A percentile compares a stretch with the other conserved stretches of the same genome.
These are phyloP conservation scores for Eucalyptus virginea DNA, from an alignment of 345 rosid species.

Conservation along the genomic window DNA sequence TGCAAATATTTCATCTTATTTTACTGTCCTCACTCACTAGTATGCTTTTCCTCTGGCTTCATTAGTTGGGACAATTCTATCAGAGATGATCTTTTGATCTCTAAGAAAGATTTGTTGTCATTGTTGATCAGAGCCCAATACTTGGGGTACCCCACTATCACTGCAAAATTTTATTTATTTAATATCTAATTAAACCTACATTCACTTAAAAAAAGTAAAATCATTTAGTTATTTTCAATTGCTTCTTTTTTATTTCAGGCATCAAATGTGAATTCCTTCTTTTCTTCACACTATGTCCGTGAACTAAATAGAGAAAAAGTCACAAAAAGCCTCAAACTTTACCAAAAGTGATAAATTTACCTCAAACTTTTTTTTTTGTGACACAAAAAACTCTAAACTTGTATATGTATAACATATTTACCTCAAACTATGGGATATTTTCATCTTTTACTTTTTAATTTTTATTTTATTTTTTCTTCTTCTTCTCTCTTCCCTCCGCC, in stretches of 20 bases:
- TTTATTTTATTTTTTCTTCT: fast-evolving
- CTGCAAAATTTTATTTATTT: too few relatives aligned
- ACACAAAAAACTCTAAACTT: too few relatives aligned
- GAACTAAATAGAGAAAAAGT: neutral
- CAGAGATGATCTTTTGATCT: neutral
- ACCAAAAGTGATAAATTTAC: too few relatives aligned
- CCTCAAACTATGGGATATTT: too few relatives aligned
- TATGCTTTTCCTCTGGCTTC: neutral
- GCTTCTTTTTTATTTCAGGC: neutral
- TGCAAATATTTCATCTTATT: neutral
- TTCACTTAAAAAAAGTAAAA: neutral
- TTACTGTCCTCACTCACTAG: neutral
- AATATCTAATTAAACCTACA: neutral
- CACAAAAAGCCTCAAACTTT: too few relatives aligned
- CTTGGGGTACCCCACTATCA: neutral
- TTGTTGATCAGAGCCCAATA: neutral
- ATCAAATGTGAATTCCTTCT: neutral
- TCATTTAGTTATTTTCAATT: neutral
- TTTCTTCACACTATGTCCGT: neutral
- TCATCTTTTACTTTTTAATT: too few relatives aligned
- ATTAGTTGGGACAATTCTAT: neutral
- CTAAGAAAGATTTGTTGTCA: neutral
- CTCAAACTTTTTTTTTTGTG: too few relatives aligned
- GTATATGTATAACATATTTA: too few relatives aligned
- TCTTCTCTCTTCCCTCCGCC: too few relatives aligned